Conservation (phyloP, 495 filamentous ascomycete species). For the Lepraria neglecta region DNA sequence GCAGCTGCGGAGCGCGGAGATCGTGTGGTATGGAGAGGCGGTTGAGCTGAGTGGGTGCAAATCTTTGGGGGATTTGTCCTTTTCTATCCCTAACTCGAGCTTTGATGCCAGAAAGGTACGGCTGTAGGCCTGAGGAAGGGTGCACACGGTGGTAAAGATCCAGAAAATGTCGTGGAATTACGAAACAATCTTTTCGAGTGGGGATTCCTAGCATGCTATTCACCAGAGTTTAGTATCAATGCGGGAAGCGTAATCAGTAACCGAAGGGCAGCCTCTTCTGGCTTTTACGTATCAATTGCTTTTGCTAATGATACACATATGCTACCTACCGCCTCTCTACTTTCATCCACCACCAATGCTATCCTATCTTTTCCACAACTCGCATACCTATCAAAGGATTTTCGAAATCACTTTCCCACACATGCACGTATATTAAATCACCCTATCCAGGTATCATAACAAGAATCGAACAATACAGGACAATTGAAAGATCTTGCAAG, state of each 20-base stretch:
- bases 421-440: conserved; percentile 5
- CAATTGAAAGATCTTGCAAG: not conserved
- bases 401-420: not conserved
- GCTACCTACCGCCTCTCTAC: not conserved
- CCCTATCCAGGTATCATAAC: conserved; percentile 9
- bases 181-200: no score
- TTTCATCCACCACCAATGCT: not conserved
- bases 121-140: no score
- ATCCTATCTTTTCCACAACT: not conserved
- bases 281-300: conserved; percentile 2
- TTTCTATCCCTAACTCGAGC: no score
- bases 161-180: no score
- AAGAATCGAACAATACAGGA: not conserved
- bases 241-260: not conserved
- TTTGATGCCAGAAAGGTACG: no score
- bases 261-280: not conserved
- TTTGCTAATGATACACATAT: conserved; percentile 1
- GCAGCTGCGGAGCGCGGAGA: no score
- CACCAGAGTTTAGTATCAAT: no score
- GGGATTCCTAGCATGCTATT: not conserved
- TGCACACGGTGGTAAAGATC: no score
- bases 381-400: not conserved
- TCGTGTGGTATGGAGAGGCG: no score
- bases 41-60: no score
- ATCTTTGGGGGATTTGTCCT: no score